A percentile compares a stretch with the other conserved stretches of the same genome.
Conservation (phyloP, 2,329 filamentous ascomycete species). For the Dothideomycetes sp. region DNA sequence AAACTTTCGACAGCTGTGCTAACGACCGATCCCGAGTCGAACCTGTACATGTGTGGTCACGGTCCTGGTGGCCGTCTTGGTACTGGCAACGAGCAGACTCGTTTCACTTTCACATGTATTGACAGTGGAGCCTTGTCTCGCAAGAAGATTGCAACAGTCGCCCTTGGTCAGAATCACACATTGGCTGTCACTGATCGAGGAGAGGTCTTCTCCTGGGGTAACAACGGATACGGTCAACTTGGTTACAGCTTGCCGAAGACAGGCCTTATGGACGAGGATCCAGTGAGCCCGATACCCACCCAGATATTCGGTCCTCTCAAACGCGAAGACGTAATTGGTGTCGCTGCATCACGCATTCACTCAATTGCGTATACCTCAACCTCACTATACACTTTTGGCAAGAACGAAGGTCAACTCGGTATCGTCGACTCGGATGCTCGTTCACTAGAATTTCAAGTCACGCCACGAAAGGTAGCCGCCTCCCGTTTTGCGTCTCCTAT, state of each 20-base stretch:
- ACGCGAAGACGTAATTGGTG: conserved; percentile 69
- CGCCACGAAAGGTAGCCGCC: conserved; percentile 78
- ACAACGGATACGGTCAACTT: conserved; percentile 74
- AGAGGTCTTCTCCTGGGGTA: conserved; percentile 93
- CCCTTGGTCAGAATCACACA: conserved; percentile 84
- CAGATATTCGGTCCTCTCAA: conserved; percentile 91
- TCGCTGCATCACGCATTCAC: conserved; percentile 83
- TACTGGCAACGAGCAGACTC: conserved; percentile 78
- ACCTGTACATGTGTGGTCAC: conserved; percentile 87
- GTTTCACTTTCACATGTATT: conserved; percentile 77
- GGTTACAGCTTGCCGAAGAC: conserved; percentile 70
- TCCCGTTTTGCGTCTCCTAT: conserved; percentile 69
- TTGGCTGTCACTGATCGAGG: conserved; percentile 76
- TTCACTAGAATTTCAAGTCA: conserved; percentile 73
- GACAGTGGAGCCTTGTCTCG: conserved; percentile 63
- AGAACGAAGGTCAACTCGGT: conserved; percentile 87
- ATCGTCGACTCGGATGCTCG: conserved; percentile 91
- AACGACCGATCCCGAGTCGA: conserved; percentile 77
- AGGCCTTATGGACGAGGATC: conserved; percentile 65
- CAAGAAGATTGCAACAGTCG: conserved; percentile 66
- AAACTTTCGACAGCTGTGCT: conserved; percentile 87
- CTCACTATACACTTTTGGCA: conserved; percentile 86
- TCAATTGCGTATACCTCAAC: conserved; percentile 78
- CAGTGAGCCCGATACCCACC: conserved; percentile 69
- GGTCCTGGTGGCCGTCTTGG: conserved; percentile 84